Evolutionary conservation across 257 asterid species (phyloP).

Genomic region (Capsicum baccatum): DNA sequence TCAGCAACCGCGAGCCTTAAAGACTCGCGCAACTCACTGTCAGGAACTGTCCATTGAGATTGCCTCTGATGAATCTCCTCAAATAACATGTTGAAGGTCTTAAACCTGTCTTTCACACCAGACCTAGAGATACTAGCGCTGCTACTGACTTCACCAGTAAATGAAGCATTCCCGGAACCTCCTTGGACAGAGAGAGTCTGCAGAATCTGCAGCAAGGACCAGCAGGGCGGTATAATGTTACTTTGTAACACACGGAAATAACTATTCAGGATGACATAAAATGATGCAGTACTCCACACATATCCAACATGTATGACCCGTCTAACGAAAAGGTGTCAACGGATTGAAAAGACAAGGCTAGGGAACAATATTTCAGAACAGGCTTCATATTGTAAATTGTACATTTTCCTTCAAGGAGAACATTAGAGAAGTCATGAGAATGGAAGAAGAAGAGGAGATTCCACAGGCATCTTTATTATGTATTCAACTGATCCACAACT

Average conservation of each 20-base stretch:
- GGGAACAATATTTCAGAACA: background rate
- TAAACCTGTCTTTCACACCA: slow-evolving; percentile 82
- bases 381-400: background rate
- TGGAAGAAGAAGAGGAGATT: background rate
- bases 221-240: slow-evolving; percentile 18
- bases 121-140: slow-evolving; percentile 74
- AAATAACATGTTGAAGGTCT: slow-evolving; percentile 75
- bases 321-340: background rate
- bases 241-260: background rate
- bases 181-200: slow-evolving; percentile 87
- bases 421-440: background rate
- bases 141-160: slow-evolving; percentile 49
- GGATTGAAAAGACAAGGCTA: background rate
- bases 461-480: background rate
- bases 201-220: slow-evolving; percentile 64
- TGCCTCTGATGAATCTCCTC: slow-evolving; percentile 98
- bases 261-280: background rate
- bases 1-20: slow-evolving; percentile 97
- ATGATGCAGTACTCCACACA: background rate
- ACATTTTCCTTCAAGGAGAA: background rate
- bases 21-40: slow-evolving; percentile 93
- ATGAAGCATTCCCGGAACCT: slow-evolving; percentile 53
- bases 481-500: background rate
- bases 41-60: slow-evolving; percentile 99
- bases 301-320: background rate